Percentiles rank a stretch among this genome's conserved stretches.
Conservation (phyloP, 768 basidiomycete species). For the Naganishia onofrii region DNA sequence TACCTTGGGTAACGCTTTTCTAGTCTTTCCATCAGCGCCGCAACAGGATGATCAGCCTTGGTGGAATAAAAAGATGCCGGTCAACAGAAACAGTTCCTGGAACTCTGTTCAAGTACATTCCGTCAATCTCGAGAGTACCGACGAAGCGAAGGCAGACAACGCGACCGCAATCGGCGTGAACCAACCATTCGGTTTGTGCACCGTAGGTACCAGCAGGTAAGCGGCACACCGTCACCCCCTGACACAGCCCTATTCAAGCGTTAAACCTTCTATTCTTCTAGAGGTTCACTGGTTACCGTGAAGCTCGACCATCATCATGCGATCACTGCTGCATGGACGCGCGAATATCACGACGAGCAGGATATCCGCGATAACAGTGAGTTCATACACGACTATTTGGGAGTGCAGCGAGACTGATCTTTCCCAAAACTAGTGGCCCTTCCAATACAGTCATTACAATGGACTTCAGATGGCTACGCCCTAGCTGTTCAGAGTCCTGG, state of each 20-base stretch:
- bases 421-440: conserved; percentile 23
- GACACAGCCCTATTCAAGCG: conserved; percentile 23
- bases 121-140: not conserved
- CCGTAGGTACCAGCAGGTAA: conserved; percentile 72
- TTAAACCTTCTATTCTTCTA: conserved; percentile 14
- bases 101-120: conserved; percentile 6
- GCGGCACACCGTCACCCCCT: not conserved
- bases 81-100: not conserved
- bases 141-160: conserved; percentile 25
- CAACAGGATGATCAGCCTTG: not conserved
- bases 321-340: conserved; percentile 57
- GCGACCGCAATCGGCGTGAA: conserved; percentile 64
- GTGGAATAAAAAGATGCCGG: not conserved
- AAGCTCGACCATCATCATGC: conserved; percentile 66
- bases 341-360: conserved; percentile 33
- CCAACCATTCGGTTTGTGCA: conserved; percentile 73
- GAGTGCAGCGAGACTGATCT: conserved; percentile 32
- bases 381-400: conserved; percentile 36
- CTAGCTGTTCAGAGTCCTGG: conserved; percentile 85
- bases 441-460: conserved; percentile 60
- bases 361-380: conserved; percentile 34
- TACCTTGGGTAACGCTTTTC: conserved; percentile 8
- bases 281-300: conserved; percentile 51
- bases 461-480: conserved; percentile 95
- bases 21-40: not conserved